Conservation (phyloP, 2,329 filamentous ascomycete genomes). For the Fusarium tricinctum region DNA sequence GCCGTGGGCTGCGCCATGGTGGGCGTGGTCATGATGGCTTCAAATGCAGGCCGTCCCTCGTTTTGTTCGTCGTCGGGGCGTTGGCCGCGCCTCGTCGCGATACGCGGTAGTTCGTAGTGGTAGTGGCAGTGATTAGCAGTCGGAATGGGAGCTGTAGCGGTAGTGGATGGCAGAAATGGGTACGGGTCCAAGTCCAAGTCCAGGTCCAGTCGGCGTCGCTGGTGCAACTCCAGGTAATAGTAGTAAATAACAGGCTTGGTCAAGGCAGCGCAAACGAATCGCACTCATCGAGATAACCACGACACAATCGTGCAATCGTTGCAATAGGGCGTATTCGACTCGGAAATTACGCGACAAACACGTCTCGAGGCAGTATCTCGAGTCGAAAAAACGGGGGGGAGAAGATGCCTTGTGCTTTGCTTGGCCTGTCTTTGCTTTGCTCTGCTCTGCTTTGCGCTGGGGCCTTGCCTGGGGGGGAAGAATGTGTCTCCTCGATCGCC, state of each 20-base stretch:
- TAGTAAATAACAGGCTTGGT: slow-evolving; percentile 52
- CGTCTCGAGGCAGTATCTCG: slow-evolving; percentile 42
- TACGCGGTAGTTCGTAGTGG: slow-evolving; percentile 56
- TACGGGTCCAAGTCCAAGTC: slow-evolving; percentile 24
- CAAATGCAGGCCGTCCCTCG: slow-evolving; percentile 28
- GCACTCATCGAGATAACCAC: slow-evolving; percentile 53
- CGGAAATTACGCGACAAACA: slow-evolving; percentile 45
- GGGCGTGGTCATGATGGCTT: slow-evolving; percentile 46
- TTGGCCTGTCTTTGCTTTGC: slow-evolving; percentile 35
- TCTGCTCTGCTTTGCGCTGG: slow-evolving; percentile 31
- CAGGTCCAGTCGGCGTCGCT: slow-evolving; percentile 49
- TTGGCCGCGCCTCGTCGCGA: slow-evolving; percentile 58
- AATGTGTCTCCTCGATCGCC: slow-evolving; percentile 59
- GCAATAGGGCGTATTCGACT: slow-evolving; percentile 41
- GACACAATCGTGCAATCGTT: slow-evolving; percentile 52
- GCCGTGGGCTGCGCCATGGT: slow-evolving; percentile 60
- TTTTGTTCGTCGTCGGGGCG: slow-evolving; percentile 45
- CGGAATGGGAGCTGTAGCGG: slow-evolving; percentile 51
- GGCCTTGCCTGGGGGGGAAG: slow-evolving; percentile 51
- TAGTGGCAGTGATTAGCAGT: slow-evolving; percentile 52
- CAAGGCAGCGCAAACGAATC: slow-evolving; percentile 52
- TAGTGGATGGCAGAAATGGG: slow-evolving; percentile 51
- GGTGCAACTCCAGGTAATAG: slow-evolving; percentile 57
- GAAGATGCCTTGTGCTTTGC: slow-evolving; percentile 38
- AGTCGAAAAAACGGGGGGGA: slow-evolving; percentile 50